phyloP scores from a whole-genome alignment of 2,329 filamentous ascomycete genomes.

The Xylariaceae sp. region DNA sequence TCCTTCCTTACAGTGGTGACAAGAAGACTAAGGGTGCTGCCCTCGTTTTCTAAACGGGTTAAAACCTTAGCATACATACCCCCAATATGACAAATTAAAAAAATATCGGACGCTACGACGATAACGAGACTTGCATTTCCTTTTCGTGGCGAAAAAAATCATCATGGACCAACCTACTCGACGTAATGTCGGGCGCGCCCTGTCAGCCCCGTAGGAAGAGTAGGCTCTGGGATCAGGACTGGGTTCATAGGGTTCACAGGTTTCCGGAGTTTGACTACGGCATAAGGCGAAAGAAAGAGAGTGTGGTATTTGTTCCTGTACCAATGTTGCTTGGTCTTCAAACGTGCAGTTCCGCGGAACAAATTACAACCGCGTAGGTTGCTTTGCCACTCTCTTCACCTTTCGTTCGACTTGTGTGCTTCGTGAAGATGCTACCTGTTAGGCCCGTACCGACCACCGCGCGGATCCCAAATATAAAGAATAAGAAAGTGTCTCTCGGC shows the following conservation, averaged over 20 bases:
- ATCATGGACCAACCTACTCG: constrained; percentile 18
- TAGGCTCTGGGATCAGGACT: constrained; percentile 16
- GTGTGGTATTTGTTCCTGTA: constrained; percentile 12
- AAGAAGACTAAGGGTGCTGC: constrained; percentile 99
- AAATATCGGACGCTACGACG: constrained; percentile 23
- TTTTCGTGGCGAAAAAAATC: constrained; percentile 11
- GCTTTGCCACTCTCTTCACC: constrained; percentile 3
- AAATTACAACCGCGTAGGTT: constrained; percentile 13
- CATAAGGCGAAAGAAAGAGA: constrained; percentile 18
- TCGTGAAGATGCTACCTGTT: neutral
- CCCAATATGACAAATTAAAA: constrained; percentile 12
- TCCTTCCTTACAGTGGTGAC: constrained; percentile 68
- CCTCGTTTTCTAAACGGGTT: constrained; percentile 80
- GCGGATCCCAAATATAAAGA: neutral
- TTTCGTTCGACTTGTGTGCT: neutral
- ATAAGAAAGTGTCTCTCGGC: neutral
- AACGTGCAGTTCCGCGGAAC: constrained; percentile 13
- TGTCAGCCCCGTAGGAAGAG: constrained; percentile 10
- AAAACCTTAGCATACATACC: constrained; percentile 2
- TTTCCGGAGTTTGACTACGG: constrained; percentile 21
- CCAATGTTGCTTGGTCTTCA: constrained; percentile 5
- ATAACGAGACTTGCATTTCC: constrained; percentile 23
- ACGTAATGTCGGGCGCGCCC: constrained; percentile 8
- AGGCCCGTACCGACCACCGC: neutral
- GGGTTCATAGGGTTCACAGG: constrained; percentile 19